These are phyloP conservation scores for Tetrapisispora fleetii DNA, from an alignment of 805 yeast genomes.

Conservation along the genomic window DNA sequence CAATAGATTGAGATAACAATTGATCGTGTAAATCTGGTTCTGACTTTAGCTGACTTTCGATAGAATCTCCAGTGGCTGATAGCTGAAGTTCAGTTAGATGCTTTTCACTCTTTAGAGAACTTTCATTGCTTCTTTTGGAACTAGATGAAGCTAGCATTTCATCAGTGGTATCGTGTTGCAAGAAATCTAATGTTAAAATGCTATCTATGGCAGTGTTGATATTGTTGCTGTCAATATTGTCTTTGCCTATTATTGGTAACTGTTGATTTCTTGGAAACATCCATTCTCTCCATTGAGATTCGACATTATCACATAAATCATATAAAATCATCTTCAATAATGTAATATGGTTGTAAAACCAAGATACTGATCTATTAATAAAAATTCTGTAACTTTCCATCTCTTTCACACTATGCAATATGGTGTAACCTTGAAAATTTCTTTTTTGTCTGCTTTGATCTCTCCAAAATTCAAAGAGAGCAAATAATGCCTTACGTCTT, in stretches of 20 bases:
- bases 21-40: background rate
- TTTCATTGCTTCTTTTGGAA: background rate
- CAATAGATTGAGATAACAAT: background rate
- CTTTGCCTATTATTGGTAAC: constrained; percentile 22
- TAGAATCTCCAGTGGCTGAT: background rate
- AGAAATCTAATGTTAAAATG: constrained; percentile 21
- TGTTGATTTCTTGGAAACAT: constrained; percentile 22
- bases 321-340: constrained; percentile 28
- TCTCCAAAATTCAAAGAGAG: constrained; percentile 30
- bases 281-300: constrained; percentile 31
- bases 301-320: constrained; percentile 27
- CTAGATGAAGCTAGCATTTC: background rate
- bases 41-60: background rate
- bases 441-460: constrained; percentile 29
- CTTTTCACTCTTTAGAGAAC: background rate
- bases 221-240: constrained; percentile 16
- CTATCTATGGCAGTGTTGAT: constrained; percentile 23
- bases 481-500: constrained; percentile 28
- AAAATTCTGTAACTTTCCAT: constrained; percentile 30
- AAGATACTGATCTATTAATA: constrained; percentile 29
- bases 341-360: constrained; percentile 31
- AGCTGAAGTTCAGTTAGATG: background rate
- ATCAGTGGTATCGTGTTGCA: constrained; percentile 26
- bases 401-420: constrained; percentile 29
- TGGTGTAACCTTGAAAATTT: constrained; percentile 20